phyloP scores from a whole-genome alignment of 805 yeast genomes.

The Wickerhamiella vanderwaltii region DNA sequence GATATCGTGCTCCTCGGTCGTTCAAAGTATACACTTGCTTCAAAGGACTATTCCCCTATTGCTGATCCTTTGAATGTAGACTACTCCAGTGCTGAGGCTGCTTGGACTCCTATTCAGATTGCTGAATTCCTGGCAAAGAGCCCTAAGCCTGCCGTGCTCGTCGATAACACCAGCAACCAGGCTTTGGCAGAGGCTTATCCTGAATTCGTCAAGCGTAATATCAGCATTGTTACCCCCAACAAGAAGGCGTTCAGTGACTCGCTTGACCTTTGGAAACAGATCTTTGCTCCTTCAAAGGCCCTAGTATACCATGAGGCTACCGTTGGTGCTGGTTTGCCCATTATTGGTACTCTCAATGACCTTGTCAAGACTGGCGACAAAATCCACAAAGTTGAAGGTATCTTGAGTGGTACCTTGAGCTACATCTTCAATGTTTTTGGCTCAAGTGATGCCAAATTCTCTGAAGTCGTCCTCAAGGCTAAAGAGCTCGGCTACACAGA shows the following conservation, averaged over 20 bases:
- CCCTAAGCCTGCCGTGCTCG: conserved; percentile 63
- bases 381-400: conserved; percentile 85
- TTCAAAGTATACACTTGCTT: conserved; percentile 54
- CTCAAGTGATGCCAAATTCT: conserved; percentile 60
- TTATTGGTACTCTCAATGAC: conserved; percentile 79
- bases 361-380: conserved; percentile 87
- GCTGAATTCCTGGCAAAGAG: conserved; percentile 52
- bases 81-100: conserved; percentile 35
- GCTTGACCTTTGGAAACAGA: conserved; percentile 59
- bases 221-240: conserved; percentile 95
- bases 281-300: conserved; percentile 51
- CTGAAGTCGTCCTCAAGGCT: conserved; percentile 81
- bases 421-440: conserved; percentile 92
- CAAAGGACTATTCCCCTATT: conserved; percentile 60
- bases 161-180: conserved; percentile 89
- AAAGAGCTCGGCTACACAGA: conserved; percentile 91
- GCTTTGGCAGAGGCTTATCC: conserved; percentile 69
- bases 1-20: conserved; percentile 74
- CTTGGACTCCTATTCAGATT: conserved; percentile 47
- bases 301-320: conserved; percentile 96
- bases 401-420: conserved; percentile 89
- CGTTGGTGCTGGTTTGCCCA: conserved; percentile 97
- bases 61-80: conserved; percentile 45
- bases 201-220: conserved; percentile 55
- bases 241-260: conserved; percentile 90